Evolutionary conservation across 2,329 filamentous ascomycete species (phyloP), one percentile per base, ranked within the genome.

Genomic region (Cordyceps militaris): DNA sequence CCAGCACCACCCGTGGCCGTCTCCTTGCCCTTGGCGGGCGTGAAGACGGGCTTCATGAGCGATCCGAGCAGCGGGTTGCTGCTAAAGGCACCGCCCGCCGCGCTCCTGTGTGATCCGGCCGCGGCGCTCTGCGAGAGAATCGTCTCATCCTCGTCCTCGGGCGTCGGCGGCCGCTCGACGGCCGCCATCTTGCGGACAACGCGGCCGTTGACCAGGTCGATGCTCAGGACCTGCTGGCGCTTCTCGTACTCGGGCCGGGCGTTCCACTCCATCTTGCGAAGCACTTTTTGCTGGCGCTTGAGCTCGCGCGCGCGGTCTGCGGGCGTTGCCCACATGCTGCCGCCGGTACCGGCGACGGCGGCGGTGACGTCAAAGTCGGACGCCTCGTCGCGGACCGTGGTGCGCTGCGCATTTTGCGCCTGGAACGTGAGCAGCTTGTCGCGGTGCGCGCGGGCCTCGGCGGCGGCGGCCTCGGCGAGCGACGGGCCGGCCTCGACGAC

Each of bases 211-310:
- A 86, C 85, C 0, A 96, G 74, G 68, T 96, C 91, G 60, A 96
- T 88, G 66, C 88, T 93, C 63, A 95, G 82, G 1, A 97, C 87
- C 60, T 94, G 86, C 64, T 82, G 84, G 59, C 89, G 81, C 79
- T 93, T 96, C 75, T 97, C 92, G 71, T 91, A 96, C 61, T 95
- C 92, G 0, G 91, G 91, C 53, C 82, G 78, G 4, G 88, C 86
- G 63, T 88, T 88, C 85, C 91, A 95, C 66, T 96, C 89, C 78
- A 94, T 86, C 71, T 96, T 90, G 5, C 90, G 78, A 63, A 96
- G 73, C 3, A 92, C 76, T 69, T 88, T 89, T 72, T 96, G 91
- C 72, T 96, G 92, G 59, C 85, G 82, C 72, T 93, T 95, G 58
- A 96, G 74, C 69, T 94, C 90, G 62, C 85, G 78, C 1, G 91